A percentile compares a stretch with the other conserved stretches of the same genome.
phyloP scores from a whole-genome alignment of 2,329 filamentous ascomycete species.

The Cercospora beticola region DNA sequence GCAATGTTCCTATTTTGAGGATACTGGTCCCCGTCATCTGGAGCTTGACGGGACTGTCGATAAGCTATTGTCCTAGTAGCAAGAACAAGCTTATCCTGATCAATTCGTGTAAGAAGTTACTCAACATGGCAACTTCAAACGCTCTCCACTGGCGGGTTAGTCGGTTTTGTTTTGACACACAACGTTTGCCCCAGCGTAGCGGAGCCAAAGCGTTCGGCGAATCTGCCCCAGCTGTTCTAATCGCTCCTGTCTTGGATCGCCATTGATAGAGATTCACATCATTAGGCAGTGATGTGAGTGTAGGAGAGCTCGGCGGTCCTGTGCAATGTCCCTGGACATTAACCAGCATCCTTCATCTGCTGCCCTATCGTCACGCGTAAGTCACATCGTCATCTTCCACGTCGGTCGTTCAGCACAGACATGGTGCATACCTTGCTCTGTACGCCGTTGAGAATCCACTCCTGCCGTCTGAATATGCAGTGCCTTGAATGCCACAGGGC shows the following conservation, averaged over 20 bases:
- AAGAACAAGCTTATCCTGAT: background rate
- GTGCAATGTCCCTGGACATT: background rate
- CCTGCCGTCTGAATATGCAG: background rate
- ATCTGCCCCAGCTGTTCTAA: background rate
- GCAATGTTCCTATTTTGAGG: background rate
- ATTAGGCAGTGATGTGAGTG: background rate
- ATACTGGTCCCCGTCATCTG: background rate
- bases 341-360: background rate
- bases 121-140: background rate
- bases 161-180: background rate
- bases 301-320: background rate
- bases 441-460: background rate
- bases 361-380: background rate
- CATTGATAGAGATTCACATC: background rate
- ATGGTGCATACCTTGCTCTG: background rate
- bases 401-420: background rate
- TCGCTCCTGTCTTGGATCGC: background rate
- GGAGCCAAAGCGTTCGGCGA: background rate
- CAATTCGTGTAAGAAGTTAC: background rate
- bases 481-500: background rate
- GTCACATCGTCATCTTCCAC: slow-evolving; percentile 4
- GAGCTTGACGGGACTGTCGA: background rate
- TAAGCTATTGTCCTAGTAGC: background rate
- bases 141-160: background rate
- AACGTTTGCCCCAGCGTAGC: background rate